phyloP scores from a whole-genome alignment of 2,329 filamentous ascomycete genomes.

The Colletotrichum magnum region DNA sequence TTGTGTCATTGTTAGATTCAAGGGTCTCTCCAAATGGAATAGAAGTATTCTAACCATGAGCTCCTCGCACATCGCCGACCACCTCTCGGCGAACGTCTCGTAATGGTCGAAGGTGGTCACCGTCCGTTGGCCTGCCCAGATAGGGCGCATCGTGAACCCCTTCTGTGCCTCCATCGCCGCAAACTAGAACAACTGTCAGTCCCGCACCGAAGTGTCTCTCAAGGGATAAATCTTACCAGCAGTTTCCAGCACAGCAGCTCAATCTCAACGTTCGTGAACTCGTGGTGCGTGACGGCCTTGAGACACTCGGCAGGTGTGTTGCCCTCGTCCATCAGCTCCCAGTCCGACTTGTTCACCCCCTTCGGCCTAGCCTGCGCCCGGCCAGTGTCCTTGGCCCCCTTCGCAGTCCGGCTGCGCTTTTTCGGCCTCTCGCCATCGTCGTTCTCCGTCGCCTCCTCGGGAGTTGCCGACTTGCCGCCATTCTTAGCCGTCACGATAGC shows the following conservation, averaged over 20 bases:
- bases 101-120: neutral
- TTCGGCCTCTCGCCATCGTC: neutral
- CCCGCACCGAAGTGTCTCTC: no score
- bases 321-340: neutral
- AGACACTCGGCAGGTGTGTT: neutral
- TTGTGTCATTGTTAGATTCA: neutral
- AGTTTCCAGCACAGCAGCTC: constrained; percentile 25
- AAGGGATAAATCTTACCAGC: neutral
- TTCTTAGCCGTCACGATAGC: neutral
- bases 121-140: constrained; percentile 10
- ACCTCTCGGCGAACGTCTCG: constrained; percentile 13
- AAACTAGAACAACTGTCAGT: neutral
- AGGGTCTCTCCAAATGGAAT: no score
- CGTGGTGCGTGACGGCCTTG: neutral
- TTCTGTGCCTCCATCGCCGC: constrained; percentile 15
- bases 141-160: constrained; percentile 1
- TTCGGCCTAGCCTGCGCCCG: neutral
- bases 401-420: neutral
- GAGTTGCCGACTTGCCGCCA: neutral
- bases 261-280: constrained; percentile 6
- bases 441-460: no score
- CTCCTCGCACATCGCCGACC: neutral
- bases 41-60: neutral
- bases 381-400: neutral
- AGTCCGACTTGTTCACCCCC: constrained; percentile 23